Percentiles rank a stretch among this genome's conserved stretches.
Evolutionary conservation across 106 monocot genomes (phyloP).

Genomic region (Chionographis japonica): DNA sequence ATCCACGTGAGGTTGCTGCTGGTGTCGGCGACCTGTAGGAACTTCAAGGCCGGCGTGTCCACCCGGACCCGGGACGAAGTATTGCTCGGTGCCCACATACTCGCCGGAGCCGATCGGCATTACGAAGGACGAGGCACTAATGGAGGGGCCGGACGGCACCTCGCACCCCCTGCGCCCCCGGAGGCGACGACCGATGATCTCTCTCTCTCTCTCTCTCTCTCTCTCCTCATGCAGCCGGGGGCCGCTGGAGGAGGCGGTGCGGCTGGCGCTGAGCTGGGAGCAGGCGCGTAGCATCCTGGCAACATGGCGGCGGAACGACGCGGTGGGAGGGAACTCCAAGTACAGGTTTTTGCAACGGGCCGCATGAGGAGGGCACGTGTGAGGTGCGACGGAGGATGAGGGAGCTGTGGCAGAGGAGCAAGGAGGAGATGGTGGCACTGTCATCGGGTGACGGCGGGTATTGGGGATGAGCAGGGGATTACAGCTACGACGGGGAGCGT

Average conservation of each 20-base stretch:
- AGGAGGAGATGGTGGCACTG: background rate
- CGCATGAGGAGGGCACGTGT: constrained; percentile 1
- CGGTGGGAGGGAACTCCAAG: too few species aligned
- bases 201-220: too few species aligned
- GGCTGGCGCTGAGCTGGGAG: background rate
- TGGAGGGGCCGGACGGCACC: too few species aligned
- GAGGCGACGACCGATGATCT: too few species aligned
- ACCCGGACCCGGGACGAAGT: constrained; percentile 74
- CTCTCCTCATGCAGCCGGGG: too few species aligned
- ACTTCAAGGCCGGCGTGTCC: constrained; percentile 78
- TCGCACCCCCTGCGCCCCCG: constrained; percentile 5
- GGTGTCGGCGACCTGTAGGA: constrained; percentile 72
- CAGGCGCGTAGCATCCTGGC: too few species aligned
- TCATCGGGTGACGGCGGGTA: background rate
- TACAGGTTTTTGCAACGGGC: too few species aligned
- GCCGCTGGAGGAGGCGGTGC: background rate
- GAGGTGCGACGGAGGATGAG: background rate
- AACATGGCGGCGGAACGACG: too few species aligned
- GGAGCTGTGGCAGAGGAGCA: constrained; percentile 2
- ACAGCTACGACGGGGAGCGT: background rate
- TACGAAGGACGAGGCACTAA: constrained; percentile 30
- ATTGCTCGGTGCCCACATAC: constrained; percentile 68
- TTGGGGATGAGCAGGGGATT: too few species aligned
- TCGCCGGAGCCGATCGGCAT: constrained; percentile 79
- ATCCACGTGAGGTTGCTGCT: constrained; percentile 97